Evolutionary conservation across 208 protist genomes (phyloP).

Genomic region (Porcisia hertigi): DNA sequence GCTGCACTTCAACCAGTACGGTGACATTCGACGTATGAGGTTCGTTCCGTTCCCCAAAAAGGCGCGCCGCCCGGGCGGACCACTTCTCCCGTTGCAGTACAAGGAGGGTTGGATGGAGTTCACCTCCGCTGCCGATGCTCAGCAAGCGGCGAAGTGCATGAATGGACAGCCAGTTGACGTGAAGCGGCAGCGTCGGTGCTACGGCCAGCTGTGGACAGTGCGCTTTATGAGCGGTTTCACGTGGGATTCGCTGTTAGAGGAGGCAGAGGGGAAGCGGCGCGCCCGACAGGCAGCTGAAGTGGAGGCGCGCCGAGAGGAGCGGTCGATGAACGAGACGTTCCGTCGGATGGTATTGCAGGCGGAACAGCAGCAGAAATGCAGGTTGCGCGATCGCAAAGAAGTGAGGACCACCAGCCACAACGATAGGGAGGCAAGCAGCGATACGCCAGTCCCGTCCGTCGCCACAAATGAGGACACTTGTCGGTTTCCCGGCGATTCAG

Average conservation of each 20-base stretch:
- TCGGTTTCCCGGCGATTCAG: not conserved
- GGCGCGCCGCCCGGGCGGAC: constrained; percentile 62
- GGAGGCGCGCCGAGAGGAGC: constrained; percentile 49
- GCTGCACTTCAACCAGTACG: constrained; percentile 70
- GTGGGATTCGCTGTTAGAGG: constrained; percentile 65
- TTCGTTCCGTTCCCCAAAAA: constrained; percentile 83
- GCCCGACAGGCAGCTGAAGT: constrained; percentile 46
- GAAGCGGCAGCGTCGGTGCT: constrained; percentile 64
- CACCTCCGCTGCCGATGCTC: constrained; percentile 39
- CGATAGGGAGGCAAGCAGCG: not conserved
- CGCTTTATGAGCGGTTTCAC: constrained; percentile 60
- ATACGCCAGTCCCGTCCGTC: not conserved
- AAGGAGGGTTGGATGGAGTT: constrained; percentile 86
- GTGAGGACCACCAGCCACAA: not conserved
- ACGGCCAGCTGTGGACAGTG: constrained; percentile 83
- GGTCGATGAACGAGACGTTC: constrained; percentile 76
- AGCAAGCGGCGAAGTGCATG: constrained; percentile 45
- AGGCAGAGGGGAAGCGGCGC: constrained; percentile 57
- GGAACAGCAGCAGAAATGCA: constrained; percentile 21
- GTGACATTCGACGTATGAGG: constrained; percentile 63
- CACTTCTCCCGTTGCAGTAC: constrained; percentile 72
- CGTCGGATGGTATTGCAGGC: constrained; percentile 57
- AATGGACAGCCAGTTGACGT: constrained; percentile 66
- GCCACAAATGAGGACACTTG: not conserved
- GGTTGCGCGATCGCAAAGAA: constrained; percentile 10